These are phyloP conservation scores for Penicillium frequentans DNA, from an alignment of 2,329 filamentous ascomycete species.

Conservation along the genomic window DNA sequence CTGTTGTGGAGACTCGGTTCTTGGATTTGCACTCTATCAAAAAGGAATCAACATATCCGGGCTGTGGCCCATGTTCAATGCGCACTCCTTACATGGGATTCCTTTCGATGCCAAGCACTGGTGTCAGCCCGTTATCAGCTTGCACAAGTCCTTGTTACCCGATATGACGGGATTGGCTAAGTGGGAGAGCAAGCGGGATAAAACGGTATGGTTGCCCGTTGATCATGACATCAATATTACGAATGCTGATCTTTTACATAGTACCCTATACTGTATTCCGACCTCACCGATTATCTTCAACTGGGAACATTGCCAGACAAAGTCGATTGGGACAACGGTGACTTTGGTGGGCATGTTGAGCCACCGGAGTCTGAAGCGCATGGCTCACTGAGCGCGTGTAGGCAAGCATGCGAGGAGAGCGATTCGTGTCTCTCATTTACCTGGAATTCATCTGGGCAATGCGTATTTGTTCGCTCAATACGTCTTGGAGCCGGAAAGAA, in stretches of 20 bases:
- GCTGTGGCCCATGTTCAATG: constrained; percentile 51
- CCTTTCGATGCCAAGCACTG: constrained; percentile 50
- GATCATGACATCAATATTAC: background rate
- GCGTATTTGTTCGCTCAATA: constrained; percentile 24
- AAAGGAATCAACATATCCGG: constrained; percentile 49
- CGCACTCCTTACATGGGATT: constrained; percentile 52
- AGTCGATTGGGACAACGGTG: constrained; percentile 37
- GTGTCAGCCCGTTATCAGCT: constrained; percentile 53
- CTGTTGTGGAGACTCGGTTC: constrained; percentile 55
- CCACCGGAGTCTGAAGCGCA: constrained; percentile 28
- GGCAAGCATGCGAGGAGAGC: constrained; percentile 23
- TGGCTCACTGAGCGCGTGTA: constrained; percentile 30
- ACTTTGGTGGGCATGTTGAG: constrained; percentile 32
- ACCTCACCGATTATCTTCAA: constrained; percentile 32
- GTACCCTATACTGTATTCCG: constrained; percentile 26
- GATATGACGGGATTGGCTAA: constrained; percentile 54
- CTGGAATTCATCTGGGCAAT: constrained; percentile 21
- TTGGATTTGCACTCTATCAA: constrained; percentile 50
- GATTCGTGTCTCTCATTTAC: constrained; percentile 28
- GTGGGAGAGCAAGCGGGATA: constrained; percentile 34
- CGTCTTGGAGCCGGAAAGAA: constrained; percentile 22
- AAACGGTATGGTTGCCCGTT: constrained; percentile 18
- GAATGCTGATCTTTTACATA: constrained; percentile 1
- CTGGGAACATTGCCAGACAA: constrained; percentile 20
- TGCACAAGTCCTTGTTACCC: constrained; percentile 50